Base-by-base conservation (phyloP, 2,329 filamentous ascomycete genomes). In the Diaporthe caulivora region DNA sequence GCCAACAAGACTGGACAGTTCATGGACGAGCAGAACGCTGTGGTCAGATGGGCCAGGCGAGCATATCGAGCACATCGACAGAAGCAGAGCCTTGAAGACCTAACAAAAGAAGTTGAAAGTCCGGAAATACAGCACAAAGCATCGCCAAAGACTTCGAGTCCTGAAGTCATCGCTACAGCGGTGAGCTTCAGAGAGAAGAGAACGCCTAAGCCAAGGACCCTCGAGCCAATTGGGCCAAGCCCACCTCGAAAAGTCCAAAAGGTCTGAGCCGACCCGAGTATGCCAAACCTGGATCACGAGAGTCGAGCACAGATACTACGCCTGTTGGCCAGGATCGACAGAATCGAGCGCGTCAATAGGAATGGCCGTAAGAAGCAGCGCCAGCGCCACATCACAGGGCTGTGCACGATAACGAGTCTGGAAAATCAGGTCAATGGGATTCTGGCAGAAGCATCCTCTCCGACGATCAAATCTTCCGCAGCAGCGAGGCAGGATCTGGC, bases 121-220 rank as follows among this genome's bases (percentile, higher is more conserved):
- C 21, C 60, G 0, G 7, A 18, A 11, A 51, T 24, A n/a, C 29
- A 24, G 29, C 11, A 34, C 1, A 31, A 18, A 26, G 1, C 44
- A 2, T 1, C 13, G 5, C 4, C 44, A 6, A 40, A 11, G 8
- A 53, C 9, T 3, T 2, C 44, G 8, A 18, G 15, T 13, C 31
- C 62, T 47, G 26, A 67, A 34, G 42, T 51, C 31, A 9, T 53
- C 44, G 7, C 29, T 15, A 67, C 47, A 3, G 62, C 62, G 26
- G 62, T 47, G 44, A 67, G 62, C 62, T 67, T 53, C 31, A 21
- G 62, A 24, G 62, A 67, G 31, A 53, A 9, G 34, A 51, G 62
- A 13, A 53, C 44, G 3, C 62, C 44, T 1, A 37, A 53, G 44
- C 31, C 44, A 1, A 51, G 1, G 13, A 8, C 7, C 29, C 13